These are phyloP conservation scores for Zanthoxylum bungeanum DNA, from an alignment of 345 rosid species.

Conservation along the genomic window DNA sequence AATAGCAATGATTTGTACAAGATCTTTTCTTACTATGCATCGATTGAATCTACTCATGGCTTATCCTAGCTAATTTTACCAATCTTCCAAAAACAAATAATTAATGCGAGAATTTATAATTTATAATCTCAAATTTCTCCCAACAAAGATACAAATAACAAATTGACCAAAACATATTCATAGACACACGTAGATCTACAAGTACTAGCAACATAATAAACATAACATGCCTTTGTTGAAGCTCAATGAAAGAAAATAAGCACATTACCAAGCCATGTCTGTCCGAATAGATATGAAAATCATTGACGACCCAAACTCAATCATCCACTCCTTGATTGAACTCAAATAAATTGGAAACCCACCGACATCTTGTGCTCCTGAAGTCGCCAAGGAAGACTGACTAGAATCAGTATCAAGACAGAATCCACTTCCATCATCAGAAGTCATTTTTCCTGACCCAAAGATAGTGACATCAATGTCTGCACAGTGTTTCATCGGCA, in stretches of 20 bases:
- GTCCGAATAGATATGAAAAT: conserved; percentile 65
- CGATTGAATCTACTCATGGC: neutral
- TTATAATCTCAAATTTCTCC: neutral
- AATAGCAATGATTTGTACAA: neutral
- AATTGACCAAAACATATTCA: neutral
- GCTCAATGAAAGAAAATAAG: neutral
- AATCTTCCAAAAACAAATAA: neutral
- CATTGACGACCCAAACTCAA: conserved; percentile 67
- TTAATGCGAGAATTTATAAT: neutral
- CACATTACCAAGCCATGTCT: conserved; percentile 73
- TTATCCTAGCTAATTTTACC: neutral
- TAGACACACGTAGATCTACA: neutral
- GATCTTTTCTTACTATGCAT: neutral
- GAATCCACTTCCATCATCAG: conserved; percentile 63
- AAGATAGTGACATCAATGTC: conserved; percentile 72
- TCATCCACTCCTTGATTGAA: conserved; percentile 85
- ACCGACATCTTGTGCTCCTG: conserved; percentile 28
- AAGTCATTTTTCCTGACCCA: conserved; percentile 71
- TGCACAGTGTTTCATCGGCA: conserved; percentile 70
- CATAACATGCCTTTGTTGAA: neutral
- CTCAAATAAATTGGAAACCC: conserved; percentile 61
- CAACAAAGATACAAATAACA: neutral
- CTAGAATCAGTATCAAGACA: conserved; percentile 39
- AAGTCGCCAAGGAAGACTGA: conserved; percentile 48
- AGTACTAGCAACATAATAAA: neutral